These are phyloP conservation scores for Candida xyloterini DNA, from an alignment of 805 yeast genomes.

Conservation along the genomic window DNA sequence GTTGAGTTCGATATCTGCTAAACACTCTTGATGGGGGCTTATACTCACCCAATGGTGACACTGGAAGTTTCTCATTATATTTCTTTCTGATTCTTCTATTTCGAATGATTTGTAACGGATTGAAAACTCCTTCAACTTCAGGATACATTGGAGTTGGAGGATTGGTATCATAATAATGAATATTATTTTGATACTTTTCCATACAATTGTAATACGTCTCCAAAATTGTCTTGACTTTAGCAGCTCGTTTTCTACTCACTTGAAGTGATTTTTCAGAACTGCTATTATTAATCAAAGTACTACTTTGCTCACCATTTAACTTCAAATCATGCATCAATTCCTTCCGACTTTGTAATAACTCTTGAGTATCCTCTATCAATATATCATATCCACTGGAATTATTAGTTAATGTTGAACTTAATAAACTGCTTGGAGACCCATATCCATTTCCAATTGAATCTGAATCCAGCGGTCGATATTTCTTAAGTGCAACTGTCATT, in stretches of 20 bases:
- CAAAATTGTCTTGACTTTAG: constrained; percentile 45
- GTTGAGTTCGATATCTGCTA: constrained; percentile 42
- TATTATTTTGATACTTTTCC: constrained; percentile 38
- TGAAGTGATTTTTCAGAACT: constrained; percentile 27
- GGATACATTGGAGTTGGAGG: constrained; percentile 31
- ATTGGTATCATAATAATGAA: constrained; percentile 22
- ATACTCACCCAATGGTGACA: constrained; percentile 43
- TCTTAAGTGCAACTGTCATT: constrained; percentile 17
- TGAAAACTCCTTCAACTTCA: constrained; percentile 66
- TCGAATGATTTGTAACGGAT: constrained; percentile 80
- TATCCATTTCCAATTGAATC: neutral
- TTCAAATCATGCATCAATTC: constrained; percentile 6
- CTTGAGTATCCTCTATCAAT: constrained; percentile 7
- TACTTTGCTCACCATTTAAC: neutral
- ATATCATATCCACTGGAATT: constrained; percentile 4
- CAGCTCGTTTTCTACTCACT: constrained; percentile 44
- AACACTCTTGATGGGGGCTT: constrained; percentile 69
- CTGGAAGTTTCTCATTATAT: constrained; percentile 46
- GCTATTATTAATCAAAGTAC: no score
- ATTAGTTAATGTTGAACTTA: constrained; percentile 9
- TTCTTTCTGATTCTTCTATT: constrained; percentile 59
- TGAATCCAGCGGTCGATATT: constrained; percentile 12
- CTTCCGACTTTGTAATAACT: constrained; percentile 6
- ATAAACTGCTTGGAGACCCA: constrained; percentile 4
- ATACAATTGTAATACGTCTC: constrained; percentile 49